Percentiles rank a stretch among this genome's conserved stretches.
phyloP scores from a whole-genome alignment of 208 protist species.

The Tritrichomonas musculus region DNA sequence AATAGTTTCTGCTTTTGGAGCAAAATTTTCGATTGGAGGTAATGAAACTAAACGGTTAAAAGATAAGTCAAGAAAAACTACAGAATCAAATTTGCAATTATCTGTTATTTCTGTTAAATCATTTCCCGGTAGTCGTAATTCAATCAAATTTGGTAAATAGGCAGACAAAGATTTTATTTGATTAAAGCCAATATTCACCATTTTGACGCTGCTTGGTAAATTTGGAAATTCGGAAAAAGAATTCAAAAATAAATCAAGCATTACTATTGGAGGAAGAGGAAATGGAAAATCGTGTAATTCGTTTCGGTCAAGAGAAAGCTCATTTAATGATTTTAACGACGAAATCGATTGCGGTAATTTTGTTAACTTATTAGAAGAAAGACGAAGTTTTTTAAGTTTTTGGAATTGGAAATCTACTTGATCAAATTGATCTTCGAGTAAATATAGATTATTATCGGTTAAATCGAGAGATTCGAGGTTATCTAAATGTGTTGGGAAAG shows the following conservation, averaged over 20 bases:
- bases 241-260: not conserved
- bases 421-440: not conserved
- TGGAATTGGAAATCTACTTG: not conserved
- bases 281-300: not conserved
- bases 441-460: not conserved
- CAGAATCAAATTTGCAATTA: not conserved
- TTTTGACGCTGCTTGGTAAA: not conserved
- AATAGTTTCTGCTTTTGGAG: not conserved
- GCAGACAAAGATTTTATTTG: not conserved
- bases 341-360: not conserved
- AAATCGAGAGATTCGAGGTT: not conserved
- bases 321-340: not conserved
- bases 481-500: not conserved
- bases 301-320: not conserved
- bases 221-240: constrained; percentile 6
- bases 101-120: not conserved
- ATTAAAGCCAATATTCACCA: not conserved
- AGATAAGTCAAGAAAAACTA: not conserved
- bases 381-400: not conserved
- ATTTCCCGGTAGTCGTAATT: not conserved
- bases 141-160: not conserved
- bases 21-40: not conserved
- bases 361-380: not conserved
- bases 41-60: not conserved
- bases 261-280: not conserved